Conservation (phyloP, 1,284 basidiomycete genomes). For the Naganishia cerealis region DNA sequence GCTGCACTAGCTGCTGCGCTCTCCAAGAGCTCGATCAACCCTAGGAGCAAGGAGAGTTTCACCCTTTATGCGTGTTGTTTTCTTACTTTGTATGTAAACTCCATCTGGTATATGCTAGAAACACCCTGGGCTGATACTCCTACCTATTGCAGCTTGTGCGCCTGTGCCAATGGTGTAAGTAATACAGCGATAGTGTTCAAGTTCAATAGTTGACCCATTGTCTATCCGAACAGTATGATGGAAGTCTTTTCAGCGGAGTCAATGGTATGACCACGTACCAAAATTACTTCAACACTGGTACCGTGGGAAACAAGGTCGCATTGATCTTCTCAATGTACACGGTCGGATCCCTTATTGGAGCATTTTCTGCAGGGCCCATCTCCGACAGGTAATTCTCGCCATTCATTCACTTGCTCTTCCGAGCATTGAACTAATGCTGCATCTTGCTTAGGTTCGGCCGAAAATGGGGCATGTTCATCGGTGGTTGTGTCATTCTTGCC, state of each 20-base stretch:
- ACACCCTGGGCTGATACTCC: neutral
- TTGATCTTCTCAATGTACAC: constrained; percentile 29
- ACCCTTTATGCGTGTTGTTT: constrained; percentile 24
- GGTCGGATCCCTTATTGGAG: constrained; percentile 41
- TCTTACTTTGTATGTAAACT: neutral
- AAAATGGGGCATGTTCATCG: constrained; percentile 60
- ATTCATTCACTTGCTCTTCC: neutral
- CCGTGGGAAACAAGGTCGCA: constrained; percentile 4
- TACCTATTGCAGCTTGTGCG: constrained; percentile 23
- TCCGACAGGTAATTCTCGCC: constrained; percentile 32
- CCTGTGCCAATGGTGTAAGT: constrained; percentile 31
- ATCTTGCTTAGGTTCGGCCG: constrained; percentile 58
- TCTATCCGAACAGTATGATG: constrained; percentile 18
- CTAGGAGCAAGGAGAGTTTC: constrained; percentile 19
- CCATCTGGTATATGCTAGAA: neutral
- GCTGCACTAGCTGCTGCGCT: constrained; percentile 29
- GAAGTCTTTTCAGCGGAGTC: constrained; percentile 31
- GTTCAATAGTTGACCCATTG: neutral
- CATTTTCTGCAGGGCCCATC: constrained; percentile 47
- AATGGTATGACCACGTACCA: constrained; percentile 28
- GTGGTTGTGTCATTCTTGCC: constrained; percentile 54
- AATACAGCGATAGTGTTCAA: no score
- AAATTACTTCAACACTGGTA: constrained; percentile 26
- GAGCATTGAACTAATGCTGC: neutral
- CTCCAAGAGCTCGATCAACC: constrained; percentile 4